Conservation (phyloP, 805 yeast genomes). For the Brettanomyces bruxellensis region DNA sequence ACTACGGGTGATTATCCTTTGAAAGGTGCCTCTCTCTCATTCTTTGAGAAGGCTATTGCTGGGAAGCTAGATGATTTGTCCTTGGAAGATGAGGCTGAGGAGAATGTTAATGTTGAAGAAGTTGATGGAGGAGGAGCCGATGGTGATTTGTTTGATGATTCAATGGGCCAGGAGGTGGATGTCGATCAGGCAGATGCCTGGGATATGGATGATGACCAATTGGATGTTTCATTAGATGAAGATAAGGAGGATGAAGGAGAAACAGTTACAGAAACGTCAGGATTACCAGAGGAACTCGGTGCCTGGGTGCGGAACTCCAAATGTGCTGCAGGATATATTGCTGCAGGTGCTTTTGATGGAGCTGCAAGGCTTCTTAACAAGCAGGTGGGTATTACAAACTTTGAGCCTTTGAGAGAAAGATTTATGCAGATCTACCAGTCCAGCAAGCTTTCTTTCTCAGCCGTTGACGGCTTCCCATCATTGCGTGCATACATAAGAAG, state of each 20-base stretch:
- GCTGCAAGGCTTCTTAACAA: conserved; percentile 89
- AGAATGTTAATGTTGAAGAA: conserved; percentile 9
- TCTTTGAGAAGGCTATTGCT: conserved; percentile 74
- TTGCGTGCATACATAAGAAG: conserved; percentile 60
- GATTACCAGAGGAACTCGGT: conserved; percentile 51
- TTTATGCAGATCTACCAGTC: conserved; percentile 81
- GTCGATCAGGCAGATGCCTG: conserved; percentile 36
- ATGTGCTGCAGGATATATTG: conserved; percentile 85
- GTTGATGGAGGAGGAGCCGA: conserved; percentile 7
- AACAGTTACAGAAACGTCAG: conserved; percentile 9
- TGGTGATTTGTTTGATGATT: conserved; percentile 29
- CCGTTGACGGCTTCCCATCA: conserved; percentile 66
- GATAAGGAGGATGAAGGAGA: conserved; percentile 22
- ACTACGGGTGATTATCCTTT: conserved; percentile 69
- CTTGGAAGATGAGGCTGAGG: conserved; percentile 21
- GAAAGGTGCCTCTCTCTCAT: conserved; percentile 60
- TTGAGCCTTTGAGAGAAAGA: conserved; percentile 78
- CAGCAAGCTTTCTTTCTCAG: conserved; percentile 65
- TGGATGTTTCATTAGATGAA: conserved; percentile 49
- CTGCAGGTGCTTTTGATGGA: conserved; percentile 93
- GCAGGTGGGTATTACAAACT: conserved; percentile 78
- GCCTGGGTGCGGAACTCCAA: conserved; percentile 84
- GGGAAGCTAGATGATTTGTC: conserved; percentile 67
- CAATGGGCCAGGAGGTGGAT: conserved; percentile 46
- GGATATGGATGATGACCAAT: conserved; percentile 75